Evolutionary conservation across 495 filamentous ascomycete genomes (phyloP), one percentile per base, ranked within the genome.

Genomic region (Daldinia concentrica): DNA sequence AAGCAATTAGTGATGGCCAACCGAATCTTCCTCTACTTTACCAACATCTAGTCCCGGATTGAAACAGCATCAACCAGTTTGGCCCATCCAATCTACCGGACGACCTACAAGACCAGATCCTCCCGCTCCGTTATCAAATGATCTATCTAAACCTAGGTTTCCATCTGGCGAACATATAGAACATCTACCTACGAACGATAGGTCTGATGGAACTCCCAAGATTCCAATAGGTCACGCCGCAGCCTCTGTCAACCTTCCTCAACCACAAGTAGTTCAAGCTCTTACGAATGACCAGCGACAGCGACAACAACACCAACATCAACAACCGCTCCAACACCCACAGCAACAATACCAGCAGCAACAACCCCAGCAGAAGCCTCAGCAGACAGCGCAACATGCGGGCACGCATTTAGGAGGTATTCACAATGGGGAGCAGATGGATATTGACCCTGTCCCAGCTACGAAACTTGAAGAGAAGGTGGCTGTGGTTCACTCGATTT

Each of bases 351-450:
- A 34, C 5, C 67, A 59, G 8, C n/a, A n/a, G 36, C 68, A 41
- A 29, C 70, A 39, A 11, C 12, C 5, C 37, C 54, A 55, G 24
- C 72, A 34, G 52, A 63, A 34, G 6, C 39, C 7, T 36, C 54
- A 60, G 6, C 57, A 43, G 1, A 9, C n/a, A 39, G 11, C 55
- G 19, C 36, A 57, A 15, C 27, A 26, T 15, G 41, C 30, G 8
- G 51, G 64, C 60, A 58, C 37, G 17, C 63, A 52, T 19, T 69
- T 60, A 17, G 59, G 70, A 59, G 67, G 74, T 62, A 27, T 68
- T 5, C 66, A 66, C 19, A 66, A 74, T 71, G 58, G 52, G 5
- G 70, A 69, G 32, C 61, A 75, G 36, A 76, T 72, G 59, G 75
- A 78, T 58, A 63, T 68, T 19, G 74, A 77, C 30, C 55, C 58